Evolutionary conservation across 2,329 filamentous ascomycete genomes (phyloP).

Genomic region (Colletotrichum simmondsii): DNA sequence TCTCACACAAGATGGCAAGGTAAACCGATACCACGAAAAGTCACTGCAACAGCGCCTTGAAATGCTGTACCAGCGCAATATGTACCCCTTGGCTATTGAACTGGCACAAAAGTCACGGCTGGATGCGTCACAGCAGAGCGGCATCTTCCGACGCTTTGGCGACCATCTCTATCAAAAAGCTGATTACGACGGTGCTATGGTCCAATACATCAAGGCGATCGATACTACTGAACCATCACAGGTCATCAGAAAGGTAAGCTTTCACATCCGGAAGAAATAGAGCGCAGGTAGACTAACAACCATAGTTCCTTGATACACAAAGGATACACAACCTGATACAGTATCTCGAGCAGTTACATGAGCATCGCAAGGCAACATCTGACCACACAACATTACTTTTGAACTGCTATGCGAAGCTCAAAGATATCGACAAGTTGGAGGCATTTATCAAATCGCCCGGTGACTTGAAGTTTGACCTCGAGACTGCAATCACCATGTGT

Average conservation of each 20-base stretch:
- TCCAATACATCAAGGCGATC: constrained; percentile 95
- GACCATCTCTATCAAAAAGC: constrained; percentile 95
- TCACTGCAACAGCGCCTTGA: constrained; percentile 90
- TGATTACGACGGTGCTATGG: constrained; percentile 98
- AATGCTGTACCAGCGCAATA: constrained; percentile 91
- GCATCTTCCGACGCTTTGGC: constrained; percentile 93
- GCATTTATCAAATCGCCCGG: constrained; percentile 96
- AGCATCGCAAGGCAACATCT: constrained; percentile 90
- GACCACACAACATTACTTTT: constrained; percentile 95
- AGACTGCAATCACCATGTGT: constrained; percentile 98
- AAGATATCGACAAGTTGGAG: constrained; percentile 96
- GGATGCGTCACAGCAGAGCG: constrained; percentile 83
- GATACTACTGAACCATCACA: constrained; percentile 97
- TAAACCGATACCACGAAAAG: constrained; percentile 92
- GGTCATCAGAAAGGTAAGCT: constrained; percentile 84
- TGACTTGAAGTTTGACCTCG: constrained; percentile 94
- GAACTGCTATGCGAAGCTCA: constrained; percentile 98
- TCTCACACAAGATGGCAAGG: constrained; percentile 91
- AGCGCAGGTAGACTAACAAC: constrained; percentile 40
- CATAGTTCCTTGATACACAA: constrained; percentile 92
- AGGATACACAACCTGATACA: constrained; percentile 97
- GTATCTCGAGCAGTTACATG: constrained; percentile 95
- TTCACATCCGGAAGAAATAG: neutral
- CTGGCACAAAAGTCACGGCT: constrained; percentile 90
- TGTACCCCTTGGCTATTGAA: constrained; percentile 92